These are phyloP conservation scores for Aspergillus sp. DNA, from an alignment of 2,329 filamentous ascomycete species.

Conservation along the genomic window DNA sequence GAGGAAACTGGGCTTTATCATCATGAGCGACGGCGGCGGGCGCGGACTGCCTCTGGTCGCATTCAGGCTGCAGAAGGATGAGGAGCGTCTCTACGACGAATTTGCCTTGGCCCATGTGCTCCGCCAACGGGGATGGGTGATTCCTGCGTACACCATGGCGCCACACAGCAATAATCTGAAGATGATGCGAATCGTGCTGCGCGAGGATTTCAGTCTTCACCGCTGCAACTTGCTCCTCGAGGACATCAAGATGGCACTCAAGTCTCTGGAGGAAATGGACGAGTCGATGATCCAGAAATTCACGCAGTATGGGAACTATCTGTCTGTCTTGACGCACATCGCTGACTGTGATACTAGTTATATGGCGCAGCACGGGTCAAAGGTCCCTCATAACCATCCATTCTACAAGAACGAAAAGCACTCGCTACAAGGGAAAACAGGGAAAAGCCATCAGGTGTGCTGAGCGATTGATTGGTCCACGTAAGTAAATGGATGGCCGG, in stretches of 20 bases:
- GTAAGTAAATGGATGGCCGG: not conserved
- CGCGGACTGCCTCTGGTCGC: constrained; percentile 83
- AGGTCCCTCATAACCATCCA: constrained; percentile 22
- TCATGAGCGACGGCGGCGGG: constrained; percentile 78
- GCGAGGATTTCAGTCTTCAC: constrained; percentile 81
- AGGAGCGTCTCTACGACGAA: constrained; percentile 64
- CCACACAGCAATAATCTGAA: constrained; percentile 79
- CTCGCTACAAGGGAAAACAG: constrained; percentile 79
- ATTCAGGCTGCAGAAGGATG: constrained; percentile 67
- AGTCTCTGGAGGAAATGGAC: constrained; percentile 71
- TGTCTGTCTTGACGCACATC: not conserved
- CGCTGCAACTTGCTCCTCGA: constrained; percentile 73
- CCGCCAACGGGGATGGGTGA: constrained; percentile 81
- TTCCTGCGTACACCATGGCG: constrained; percentile 95
- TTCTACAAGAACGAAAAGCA: constrained; percentile 71
- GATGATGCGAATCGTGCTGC: constrained; percentile 85
- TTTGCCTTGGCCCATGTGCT: constrained; percentile 79
- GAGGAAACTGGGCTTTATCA: constrained; percentile 72
- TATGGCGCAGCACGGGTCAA: constrained; percentile 6
- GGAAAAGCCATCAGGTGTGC: constrained; percentile 84
- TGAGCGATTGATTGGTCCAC: constrained; percentile 41
- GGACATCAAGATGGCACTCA: constrained; percentile 74
- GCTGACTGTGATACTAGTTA: constrained; percentile 4
- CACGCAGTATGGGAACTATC: constrained; percentile 52
- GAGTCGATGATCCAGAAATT: constrained; percentile 65